Base-by-base conservation (phyloP, 179 eudicot genomes). In the Corrigiola litoralis region DNA sequence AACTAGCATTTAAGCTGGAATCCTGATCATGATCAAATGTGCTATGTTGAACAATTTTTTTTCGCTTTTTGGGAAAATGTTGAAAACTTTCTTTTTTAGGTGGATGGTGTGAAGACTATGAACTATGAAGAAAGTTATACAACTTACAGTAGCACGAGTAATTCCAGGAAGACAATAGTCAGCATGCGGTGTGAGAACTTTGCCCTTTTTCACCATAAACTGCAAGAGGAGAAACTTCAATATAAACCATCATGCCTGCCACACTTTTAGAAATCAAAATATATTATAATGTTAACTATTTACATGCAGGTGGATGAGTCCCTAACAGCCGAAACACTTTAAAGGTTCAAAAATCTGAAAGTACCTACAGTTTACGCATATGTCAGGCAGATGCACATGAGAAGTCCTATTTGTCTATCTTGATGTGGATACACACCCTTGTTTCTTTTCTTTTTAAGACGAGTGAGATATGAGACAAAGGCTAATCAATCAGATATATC, bases 81-180 rank as follows among this genome's bases (percentile, higher is more conserved):
- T n/a, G n/a, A n/a, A n/a, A 28, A 29, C 2, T 3, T 6, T 13
- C 11, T 14, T 10, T 4, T 32, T 54, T 54, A 12, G 18, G 12
- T 18, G 31, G 11, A 54, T n/a, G 25, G 17, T n/a, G 17, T 24
- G 12, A 25, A 18, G 1, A 32, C 28, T 21, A 29, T 25, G 16
- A 7, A 17, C 6, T 0, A 16, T 33, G n/a, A 36, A 34, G 36
- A 2, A 44, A 12, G 13, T 68, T 44, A 23, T 65, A 33, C 38
- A 54, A 71, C 99, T 83, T 79, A 95, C 99, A 55, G 99, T 86
- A 62, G 96, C 87, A 46, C 99, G 89, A 70, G 99, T 95, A 67
- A 95, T 81, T 61, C 99, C 99, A 56, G 99, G 97, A 75, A 95
- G 97, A 76, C 99, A 95, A 66, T 91, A 91, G 76, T 95, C 99